These are phyloP conservation scores for Serpula lacrymans DNA, from an alignment of 768 basidiomycete genomes.

Conservation along the genomic window DNA sequence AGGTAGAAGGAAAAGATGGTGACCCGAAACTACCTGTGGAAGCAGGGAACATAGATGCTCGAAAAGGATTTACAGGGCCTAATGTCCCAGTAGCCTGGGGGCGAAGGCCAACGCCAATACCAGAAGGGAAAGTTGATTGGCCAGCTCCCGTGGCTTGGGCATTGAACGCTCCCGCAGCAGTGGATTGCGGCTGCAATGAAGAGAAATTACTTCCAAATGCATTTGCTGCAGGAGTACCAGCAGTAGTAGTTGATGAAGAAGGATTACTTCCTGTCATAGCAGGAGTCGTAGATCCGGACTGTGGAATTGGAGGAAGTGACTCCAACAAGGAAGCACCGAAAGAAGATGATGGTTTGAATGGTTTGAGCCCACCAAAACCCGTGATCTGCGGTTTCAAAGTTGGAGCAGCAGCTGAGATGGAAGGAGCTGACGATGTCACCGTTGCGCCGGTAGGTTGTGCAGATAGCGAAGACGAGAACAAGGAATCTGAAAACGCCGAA, in stretches of 20 bases:
- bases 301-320: slow-evolving; percentile 70
- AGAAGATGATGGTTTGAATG: slow-evolving; percentile 79
- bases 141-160: slow-evolving; percentile 30
- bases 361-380: slow-evolving; percentile 61
- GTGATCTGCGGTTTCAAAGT: slow-evolving; percentile 43
- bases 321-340: slow-evolving; percentile 78
- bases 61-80: slow-evolving; percentile 59
- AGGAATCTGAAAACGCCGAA: slow-evolving; percentile 45
- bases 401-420: slow-evolving; percentile 25
- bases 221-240: slow-evolving; percentile 11
- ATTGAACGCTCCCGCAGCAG: slow-evolving; percentile 25
- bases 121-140: slow-evolving; percentile 9
- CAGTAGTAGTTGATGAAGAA: slow-evolving; percentile 6
- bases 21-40: slow-evolving; percentile 34
- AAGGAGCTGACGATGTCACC: slow-evolving; percentile 27
- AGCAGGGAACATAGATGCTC: slow-evolving; percentile 53
- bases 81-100: slow-evolving; percentile 58
- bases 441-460: slow-evolving; percentile 51
- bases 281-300: slow-evolving; percentile 50
- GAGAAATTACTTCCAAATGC: slow-evolving; percentile 12
- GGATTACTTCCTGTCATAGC: slow-evolving; percentile 15
- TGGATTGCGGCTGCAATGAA: slow-evolving; percentile 14
- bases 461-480: slow-evolving; percentile 44
- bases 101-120: slow-evolving; percentile 46
- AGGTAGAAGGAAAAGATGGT: slow-evolving; percentile 16